Base-by-base conservation (phyloP, 257 asterid species). In the Solanum arcanum region DNA sequence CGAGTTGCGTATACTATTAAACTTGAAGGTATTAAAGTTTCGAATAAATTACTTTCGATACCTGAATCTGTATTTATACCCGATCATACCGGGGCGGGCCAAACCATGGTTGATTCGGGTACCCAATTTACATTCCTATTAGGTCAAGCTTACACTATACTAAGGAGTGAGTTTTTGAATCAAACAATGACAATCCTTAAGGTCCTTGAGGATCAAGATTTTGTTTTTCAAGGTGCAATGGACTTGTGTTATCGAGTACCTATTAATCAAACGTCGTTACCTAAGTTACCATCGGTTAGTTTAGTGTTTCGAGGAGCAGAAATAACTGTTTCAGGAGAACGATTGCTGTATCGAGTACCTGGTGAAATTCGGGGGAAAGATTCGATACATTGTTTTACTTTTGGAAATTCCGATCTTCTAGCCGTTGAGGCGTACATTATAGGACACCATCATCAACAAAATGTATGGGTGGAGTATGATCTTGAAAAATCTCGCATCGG, bases 21-120 rank as follows among this genome's bases (percentile, higher is more conserved):
- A 42, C 94, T 96, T 6, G 96, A 94, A 91, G 99, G 99, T 27
- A 97, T 97, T 52, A 91, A 82, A 86, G 98, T 97, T 47, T 87
- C 93, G 6, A 83, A 92, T 14, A 94, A 91, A 9, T 37, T 89
- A 6, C 89, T 97, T 2, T 93, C 90, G 0, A 31, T 97, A 29
- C 96, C 99, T 9, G 91, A 93, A 15, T 94, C 98, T 83, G 84
- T 94, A 37, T 93, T 93, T 87, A 94, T 86, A 89, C 99, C 99
- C 73, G 98, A 97, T 52, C 98, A 95, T 33, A 95, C 98, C 12
- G 98, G 99, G 21, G 98, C 99, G 90, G 99, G 99, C 78, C 99
- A 97, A 59, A 95, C 98, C 85, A 95, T 97, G 98, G 98, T 95
- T 8, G 99, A 97, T 85, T 97, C 98, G 31, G 99, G 99, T 25